Conservation (phyloP, 306 rosid species). For the Ammopiptanthus mongolicus region DNA sequence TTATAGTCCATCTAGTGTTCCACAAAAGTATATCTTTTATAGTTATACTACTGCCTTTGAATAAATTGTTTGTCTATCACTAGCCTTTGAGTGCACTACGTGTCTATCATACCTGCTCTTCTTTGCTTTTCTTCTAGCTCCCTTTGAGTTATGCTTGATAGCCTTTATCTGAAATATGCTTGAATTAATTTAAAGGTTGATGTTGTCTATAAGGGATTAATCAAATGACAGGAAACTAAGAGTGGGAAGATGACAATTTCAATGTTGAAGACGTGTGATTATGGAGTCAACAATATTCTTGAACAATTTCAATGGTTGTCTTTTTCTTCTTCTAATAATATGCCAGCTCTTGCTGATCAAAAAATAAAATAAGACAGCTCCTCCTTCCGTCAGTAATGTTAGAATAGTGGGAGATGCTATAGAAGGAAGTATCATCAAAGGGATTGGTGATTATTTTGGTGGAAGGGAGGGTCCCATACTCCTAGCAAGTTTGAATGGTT, state of each 20-base stretch:
- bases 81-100: no score
- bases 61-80: no score
- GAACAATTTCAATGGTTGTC: not conserved
- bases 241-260: not conserved
- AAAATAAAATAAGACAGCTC: conserved; percentile 68
- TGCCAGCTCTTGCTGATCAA: no score
- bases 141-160: conserved; percentile 6
- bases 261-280: not conserved
- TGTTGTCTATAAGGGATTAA: not conserved
- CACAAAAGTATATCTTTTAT: no score
- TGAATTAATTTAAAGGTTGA: not conserved
- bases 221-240: not conserved
- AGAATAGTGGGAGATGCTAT: conserved; percentile 75
- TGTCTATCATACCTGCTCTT: no score
- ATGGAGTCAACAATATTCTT: not conserved
- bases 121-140: not conserved
- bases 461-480: conserved; percentile 99
- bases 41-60: no score
- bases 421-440: conserved; percentile 76
- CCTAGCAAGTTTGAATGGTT: conserved; percentile 98
- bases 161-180: not conserved
- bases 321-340: not conserved
- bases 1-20: no score
- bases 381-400: conserved; percentile 81
- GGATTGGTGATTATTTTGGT: conserved; percentile 93